A percentile compares a stretch with the other conserved stretches of the same genome.
These are phyloP conservation scores for Coniophora puteana DNA, from an alignment of 1,284 basidiomycete genomes.

Conservation along the genomic window DNA sequence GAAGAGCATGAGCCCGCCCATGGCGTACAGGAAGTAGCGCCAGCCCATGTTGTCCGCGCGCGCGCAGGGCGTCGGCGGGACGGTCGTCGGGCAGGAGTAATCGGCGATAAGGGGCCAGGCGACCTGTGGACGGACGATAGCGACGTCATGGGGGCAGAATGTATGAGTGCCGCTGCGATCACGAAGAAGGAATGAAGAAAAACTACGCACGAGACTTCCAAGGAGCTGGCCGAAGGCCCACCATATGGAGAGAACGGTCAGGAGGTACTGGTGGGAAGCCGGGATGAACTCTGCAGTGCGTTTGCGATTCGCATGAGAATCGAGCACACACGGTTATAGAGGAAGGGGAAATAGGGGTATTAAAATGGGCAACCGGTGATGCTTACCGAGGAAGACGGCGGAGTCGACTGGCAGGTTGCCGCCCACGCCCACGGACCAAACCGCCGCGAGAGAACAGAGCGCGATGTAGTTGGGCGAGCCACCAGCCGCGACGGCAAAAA, in stretches of 20 bases:
- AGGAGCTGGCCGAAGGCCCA: constrained; percentile 64
- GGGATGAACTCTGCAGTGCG: constrained; percentile 50
- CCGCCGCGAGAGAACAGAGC: constrained; percentile 49
- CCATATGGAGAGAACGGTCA: constrained; percentile 62
- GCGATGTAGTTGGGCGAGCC: constrained; percentile 50
- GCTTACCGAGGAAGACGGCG: constrained; percentile 69
- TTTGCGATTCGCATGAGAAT: not conserved
- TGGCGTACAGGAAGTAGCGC: constrained; percentile 65
- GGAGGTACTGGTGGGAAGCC: constrained; percentile 56
- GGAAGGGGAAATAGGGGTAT: not conserved
- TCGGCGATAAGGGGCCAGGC: constrained; percentile 67
- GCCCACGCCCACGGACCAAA: constrained; percentile 64
- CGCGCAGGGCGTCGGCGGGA: constrained; percentile 37
- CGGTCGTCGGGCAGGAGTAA: constrained; percentile 48
- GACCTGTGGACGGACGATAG: constrained; percentile 30
- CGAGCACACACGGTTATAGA: not conserved
- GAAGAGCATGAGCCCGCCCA: constrained; percentile 60
- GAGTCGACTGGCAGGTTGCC: constrained; percentile 80
- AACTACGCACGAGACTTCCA: constrained; percentile 52
- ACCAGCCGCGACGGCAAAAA: constrained; percentile 63
- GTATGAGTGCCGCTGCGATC: constrained; percentile 1
- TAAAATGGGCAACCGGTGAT: not conserved
- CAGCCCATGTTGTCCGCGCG: constrained; percentile 60
- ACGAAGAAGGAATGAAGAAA: no score
- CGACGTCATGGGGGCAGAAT: not conserved